phyloP scores from a whole-genome alignment of 108 stramenopile genomes.

The Nannochloropsis gaditana region DNA sequence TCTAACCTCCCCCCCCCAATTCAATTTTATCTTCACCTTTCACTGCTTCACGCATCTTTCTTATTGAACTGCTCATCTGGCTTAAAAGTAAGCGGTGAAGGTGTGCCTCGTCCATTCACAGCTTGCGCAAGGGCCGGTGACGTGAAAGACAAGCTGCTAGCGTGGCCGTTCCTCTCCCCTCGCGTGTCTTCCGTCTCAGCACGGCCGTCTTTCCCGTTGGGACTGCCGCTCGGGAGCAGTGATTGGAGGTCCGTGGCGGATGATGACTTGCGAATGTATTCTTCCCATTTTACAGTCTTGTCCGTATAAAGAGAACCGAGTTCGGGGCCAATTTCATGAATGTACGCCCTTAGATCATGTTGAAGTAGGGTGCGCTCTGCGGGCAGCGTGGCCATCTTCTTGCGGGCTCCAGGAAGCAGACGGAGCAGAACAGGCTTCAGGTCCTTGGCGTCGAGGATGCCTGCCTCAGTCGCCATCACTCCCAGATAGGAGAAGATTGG shows the following conservation, averaged over 20 bases:
- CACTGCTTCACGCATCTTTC: too few species aligned
- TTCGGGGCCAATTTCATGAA: conserved; percentile 49
- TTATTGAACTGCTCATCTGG: too few species aligned
- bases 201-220: neutral
- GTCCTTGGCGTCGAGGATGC: conserved; percentile 90
- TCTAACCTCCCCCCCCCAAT: too few species aligned
- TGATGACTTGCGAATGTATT: conserved; percentile 31
- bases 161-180: neutral
- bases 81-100: neutral
- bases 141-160: neutral
- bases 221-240: conserved; percentile 21
- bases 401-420: conserved; percentile 39
- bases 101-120: neutral
- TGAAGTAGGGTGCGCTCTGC: conserved; percentile 39
- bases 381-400: conserved; percentile 39
- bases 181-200: neutral
- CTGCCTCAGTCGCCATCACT: conserved; percentile 76
- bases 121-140: neutral
- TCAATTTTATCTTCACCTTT: too few species aligned
- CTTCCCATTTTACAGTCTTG: conserved; percentile 41
- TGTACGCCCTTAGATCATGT: conserved; percentile 47
- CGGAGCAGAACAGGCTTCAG: conserved; percentile 63
- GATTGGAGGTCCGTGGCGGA: conserved; percentile 21
- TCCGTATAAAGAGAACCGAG: conserved; percentile 47
- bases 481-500: conserved; percentile 88